Evolutionary conservation across 2,329 filamentous ascomycete genomes (phyloP).

Genomic region (Apiospora phragmitis): DNA sequence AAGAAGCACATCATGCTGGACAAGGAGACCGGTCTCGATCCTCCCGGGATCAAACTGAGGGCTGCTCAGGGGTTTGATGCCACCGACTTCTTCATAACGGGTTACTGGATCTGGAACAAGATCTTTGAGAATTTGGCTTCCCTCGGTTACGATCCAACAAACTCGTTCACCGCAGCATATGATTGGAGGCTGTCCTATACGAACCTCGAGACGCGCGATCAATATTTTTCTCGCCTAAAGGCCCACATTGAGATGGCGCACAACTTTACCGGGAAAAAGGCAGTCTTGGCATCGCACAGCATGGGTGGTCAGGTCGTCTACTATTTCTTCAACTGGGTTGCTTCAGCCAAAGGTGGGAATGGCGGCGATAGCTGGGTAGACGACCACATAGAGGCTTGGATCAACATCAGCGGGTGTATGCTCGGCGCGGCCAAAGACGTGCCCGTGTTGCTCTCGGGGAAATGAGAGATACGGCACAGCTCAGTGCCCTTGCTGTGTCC

Average conservation of each 20-base stretch:
- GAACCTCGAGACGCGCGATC: conserved; percentile 87
- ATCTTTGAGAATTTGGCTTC: conserved; percentile 96
- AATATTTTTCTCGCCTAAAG: conserved; percentile 91
- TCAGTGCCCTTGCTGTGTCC: conserved; percentile 95
- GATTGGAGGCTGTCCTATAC: conserved; percentile 92
- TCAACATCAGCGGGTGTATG: conserved; percentile 98
- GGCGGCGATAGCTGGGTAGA: conserved; percentile 91
- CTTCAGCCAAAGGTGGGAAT: conserved; percentile 72
- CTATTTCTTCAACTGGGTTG: conserved; percentile 82
- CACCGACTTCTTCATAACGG: conserved; percentile 88
- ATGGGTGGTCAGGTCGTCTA: conserved; percentile 97
- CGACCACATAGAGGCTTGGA: conserved; percentile 86
- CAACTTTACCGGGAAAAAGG: conserved; percentile 73
- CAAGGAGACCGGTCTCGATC: conserved; percentile 86
- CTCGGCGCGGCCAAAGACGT: conserved; percentile 90
- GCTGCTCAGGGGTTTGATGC: conserved; percentile 97
- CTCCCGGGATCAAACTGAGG: conserved; percentile 83
- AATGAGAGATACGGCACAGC: conserved; percentile 96
- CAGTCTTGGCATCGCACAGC: conserved; percentile 86
- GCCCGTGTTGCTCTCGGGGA: conserved; percentile 88
- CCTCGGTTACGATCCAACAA: conserved; percentile 89
- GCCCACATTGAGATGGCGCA: conserved; percentile 84
- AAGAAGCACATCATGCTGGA: conserved; percentile 98
- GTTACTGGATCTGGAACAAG: conserved; percentile 99
- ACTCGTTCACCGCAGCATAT: conserved; percentile 69